phyloP scores from a whole-genome alignment of 1,284 basidiomycete genomes.

The Ceratobasidium theobromae region DNA sequence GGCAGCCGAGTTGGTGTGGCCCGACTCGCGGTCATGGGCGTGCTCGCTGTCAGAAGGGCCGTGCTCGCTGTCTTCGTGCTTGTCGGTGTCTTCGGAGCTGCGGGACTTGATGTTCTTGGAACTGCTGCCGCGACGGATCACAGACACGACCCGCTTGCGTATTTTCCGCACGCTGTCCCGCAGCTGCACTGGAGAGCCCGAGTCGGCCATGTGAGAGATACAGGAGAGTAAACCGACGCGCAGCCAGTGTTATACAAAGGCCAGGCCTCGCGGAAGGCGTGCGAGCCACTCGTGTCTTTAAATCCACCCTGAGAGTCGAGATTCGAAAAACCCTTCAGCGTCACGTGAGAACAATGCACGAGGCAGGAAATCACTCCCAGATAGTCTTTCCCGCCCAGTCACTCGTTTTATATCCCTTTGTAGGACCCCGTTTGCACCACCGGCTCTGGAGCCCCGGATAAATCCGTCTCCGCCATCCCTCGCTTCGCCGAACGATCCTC shows the following conservation, averaged over 20 bases:
- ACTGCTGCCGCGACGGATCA: constrained; percentile 1
- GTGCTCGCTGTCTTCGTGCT: background rate
- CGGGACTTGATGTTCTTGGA: constrained; percentile 9
- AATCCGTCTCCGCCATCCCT: background rate
- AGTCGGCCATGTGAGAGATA: background rate
- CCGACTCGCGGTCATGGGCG: constrained; percentile 6
- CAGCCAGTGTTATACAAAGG: too few species aligned
- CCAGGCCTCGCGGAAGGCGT: constrained; percentile 21
- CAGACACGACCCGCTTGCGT: constrained; percentile 13
- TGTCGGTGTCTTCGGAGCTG: background rate
- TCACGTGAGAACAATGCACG: background rate
- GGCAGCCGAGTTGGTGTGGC: constrained; percentile 3
- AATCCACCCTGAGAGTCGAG: background rate
- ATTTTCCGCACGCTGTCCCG: constrained; percentile 23
- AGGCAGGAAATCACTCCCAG: background rate
- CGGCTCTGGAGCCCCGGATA: background rate
- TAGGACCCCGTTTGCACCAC: background rate
- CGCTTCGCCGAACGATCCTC: background rate
- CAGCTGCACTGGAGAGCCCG: background rate
- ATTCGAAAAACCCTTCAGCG: background rate
- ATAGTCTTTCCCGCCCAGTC: background rate
- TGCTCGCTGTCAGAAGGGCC: background rate
- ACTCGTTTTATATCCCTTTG: background rate
- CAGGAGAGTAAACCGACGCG: too few species aligned
- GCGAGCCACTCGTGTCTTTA: constrained; percentile 18